phyloP scores from a whole-genome alignment of 148 eudicot genomes.

The Persicaria tinctoria region DNA sequence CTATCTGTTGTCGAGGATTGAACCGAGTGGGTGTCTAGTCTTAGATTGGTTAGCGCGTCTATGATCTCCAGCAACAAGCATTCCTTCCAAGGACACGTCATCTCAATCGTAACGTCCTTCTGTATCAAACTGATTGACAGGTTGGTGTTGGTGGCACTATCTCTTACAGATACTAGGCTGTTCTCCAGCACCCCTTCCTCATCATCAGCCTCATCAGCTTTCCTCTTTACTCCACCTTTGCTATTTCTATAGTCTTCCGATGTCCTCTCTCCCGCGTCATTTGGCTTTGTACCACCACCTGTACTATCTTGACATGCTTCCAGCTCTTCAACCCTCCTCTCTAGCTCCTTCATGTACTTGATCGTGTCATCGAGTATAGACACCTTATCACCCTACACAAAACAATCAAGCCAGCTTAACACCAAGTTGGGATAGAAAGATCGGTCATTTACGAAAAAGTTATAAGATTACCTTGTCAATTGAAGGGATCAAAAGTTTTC shows the following conservation, averaged over 20 bases:
- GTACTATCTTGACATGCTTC: conserved; percentile 32
- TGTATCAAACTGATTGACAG: conserved; percentile 29
- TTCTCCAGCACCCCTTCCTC: conserved; percentile 16
- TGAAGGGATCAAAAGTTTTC: conserved; percentile 50
- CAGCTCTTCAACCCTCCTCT: conserved; percentile 45
- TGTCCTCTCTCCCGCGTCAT: conserved; percentile 36
- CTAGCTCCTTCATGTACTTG: conserved; percentile 49
- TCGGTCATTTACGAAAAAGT: background rate
- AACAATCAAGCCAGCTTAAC: background rate
- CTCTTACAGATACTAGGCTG: conserved; percentile 1
- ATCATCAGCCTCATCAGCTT: conserved; percentile 14
- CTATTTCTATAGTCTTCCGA: conserved; percentile 36
- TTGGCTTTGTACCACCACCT: conserved; percentile 9
- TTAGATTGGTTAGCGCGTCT: conserved; percentile 37
- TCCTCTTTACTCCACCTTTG: conserved; percentile 35
- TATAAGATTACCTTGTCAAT: conserved; percentile 42
- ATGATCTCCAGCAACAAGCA: conserved; percentile 41
- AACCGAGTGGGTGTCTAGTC: conserved; percentile 46
- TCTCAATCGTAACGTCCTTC: conserved; percentile 33
- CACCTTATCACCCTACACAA: conserved; percentile 58
- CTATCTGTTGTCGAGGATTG: conserved; percentile 49
- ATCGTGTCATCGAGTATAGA: conserved; percentile 70
- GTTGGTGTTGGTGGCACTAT: conserved; percentile 12
- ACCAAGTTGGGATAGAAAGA: background rate
- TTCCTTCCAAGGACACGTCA: conserved; percentile 57